Percentiles rank a stretch among this genome's conserved stretches.
Evolutionary conservation across 2,329 filamentous ascomycete genomes (phyloP).

Genomic region (Botrytis porri): DNA sequence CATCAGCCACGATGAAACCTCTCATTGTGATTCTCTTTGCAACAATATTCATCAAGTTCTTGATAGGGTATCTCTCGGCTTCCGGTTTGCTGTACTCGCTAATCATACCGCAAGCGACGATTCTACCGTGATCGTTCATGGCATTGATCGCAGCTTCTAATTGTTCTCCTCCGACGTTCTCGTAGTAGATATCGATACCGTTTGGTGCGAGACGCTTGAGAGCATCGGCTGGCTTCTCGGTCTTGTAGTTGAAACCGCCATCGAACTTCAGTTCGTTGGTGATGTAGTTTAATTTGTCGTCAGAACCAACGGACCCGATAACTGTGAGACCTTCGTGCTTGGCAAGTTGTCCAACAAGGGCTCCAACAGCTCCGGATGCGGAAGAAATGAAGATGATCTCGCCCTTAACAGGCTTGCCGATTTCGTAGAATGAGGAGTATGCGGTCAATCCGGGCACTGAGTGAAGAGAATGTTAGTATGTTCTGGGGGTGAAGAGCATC

Average conservation of each 20-base stretch:
- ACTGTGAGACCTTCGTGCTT: slow-evolving; percentile 73
- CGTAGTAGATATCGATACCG: slow-evolving; percentile 78
- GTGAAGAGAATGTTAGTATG: not conserved
- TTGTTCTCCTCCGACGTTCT: slow-evolving; percentile 76
- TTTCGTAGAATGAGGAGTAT: slow-evolving; percentile 71
- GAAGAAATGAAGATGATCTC: slow-evolving; percentile 77
- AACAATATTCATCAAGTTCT: slow-evolving; percentile 59
- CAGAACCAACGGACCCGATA: slow-evolving; percentile 72
- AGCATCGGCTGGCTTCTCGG: slow-evolving; percentile 62
- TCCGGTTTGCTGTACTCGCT: slow-evolving; percentile 60
- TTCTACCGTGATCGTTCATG: slow-evolving; percentile 62
- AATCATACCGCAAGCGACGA: slow-evolving; percentile 64
- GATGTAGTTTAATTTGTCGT: slow-evolving; percentile 72
- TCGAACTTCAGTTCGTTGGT: slow-evolving; percentile 71
- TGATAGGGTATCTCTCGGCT: slow-evolving; percentile 57
- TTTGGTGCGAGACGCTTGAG: slow-evolving; percentile 65
- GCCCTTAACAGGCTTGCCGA: slow-evolving; percentile 71
- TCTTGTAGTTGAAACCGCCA: slow-evolving; percentile 78
- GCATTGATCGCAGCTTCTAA: slow-evolving; percentile 63
- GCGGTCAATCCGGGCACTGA: slow-evolving; percentile 70
- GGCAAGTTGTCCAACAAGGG: slow-evolving; percentile 73
- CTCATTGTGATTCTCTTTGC: slow-evolving; percentile 60
- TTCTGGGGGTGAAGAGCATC: not conserved
- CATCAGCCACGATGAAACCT: slow-evolving; percentile 65
- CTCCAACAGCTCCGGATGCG: slow-evolving; percentile 71